Conservation (phyloP, 441 rosid genomes). For the Omphalea diandra region DNA sequence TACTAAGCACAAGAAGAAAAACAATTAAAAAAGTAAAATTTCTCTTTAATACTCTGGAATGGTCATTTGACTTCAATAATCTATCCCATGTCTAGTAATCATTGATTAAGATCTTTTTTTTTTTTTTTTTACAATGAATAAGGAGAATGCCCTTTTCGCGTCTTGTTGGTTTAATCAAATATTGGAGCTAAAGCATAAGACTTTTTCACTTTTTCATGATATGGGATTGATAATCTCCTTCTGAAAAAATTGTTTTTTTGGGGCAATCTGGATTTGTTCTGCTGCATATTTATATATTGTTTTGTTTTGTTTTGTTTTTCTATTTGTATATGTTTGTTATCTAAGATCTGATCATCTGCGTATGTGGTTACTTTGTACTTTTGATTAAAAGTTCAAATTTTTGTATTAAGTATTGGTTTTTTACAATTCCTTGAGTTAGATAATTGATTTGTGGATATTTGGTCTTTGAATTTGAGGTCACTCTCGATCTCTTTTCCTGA, state of each 20-base stretch:
- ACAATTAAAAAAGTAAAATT: not conserved
- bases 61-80: not conserved
- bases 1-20: not conserved
- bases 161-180: constrained; percentile 4
- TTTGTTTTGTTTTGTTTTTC: not conserved
- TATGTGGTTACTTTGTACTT: not conserved
- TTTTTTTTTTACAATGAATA: too few relatives aligned
- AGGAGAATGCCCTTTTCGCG: not conserved
- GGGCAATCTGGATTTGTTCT: not conserved
- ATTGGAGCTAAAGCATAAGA: not conserved
- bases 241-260: not conserved
- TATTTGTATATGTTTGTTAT: not conserved
- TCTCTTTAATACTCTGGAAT: not conserved
- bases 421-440: not conserved
- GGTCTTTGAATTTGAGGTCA: not conserved
- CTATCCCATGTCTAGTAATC: not conserved
- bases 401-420: too few relatives aligned
- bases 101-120: too few relatives aligned
- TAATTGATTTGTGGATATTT: too few relatives aligned
- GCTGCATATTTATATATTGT: not conserved
- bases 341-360: too few relatives aligned
- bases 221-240: constrained; percentile 4
- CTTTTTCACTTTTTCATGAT: not conserved
- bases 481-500: not conserved
- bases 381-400: too few relatives aligned